These are phyloP conservation scores for Notholithocarpus densiflorus DNA, from an alignment of 306 rosid genomes.

Conservation along the genomic window DNA sequence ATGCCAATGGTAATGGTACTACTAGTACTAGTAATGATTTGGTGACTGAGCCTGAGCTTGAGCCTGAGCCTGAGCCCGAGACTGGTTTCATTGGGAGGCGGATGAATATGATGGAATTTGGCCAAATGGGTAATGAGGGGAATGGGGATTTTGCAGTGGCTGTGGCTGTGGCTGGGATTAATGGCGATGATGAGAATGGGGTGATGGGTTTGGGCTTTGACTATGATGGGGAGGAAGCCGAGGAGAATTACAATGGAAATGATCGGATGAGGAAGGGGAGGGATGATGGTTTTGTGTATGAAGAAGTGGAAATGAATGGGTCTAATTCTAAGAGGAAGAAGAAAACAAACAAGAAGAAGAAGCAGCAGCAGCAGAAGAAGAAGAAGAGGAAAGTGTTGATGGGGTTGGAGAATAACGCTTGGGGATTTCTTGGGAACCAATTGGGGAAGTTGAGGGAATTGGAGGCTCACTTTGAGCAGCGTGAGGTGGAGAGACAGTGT, in stretches of 20 bases:
- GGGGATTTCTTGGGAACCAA: slow-evolving; percentile 67
- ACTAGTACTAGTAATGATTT: slow-evolving; percentile 45
- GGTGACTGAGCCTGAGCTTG: slow-evolving; percentile 6
- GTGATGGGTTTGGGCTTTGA: slow-evolving; percentile 83
- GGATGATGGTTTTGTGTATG: slow-evolving; percentile 67
- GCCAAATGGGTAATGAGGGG: slow-evolving; percentile 70
- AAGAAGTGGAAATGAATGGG: slow-evolving; percentile 64
- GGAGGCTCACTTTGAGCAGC: slow-evolving; percentile 77
- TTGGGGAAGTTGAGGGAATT: slow-evolving; percentile 64
- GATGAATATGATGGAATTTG: slow-evolving; percentile 73
- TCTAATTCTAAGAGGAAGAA: slow-evolving; percentile 63
- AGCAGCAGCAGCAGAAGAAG: slow-evolving; percentile 62
- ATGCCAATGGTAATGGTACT: neutral
- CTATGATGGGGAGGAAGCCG: slow-evolving; percentile 72
- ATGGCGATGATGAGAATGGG: slow-evolving; percentile 84
- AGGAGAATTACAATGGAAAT: slow-evolving; percentile 67
- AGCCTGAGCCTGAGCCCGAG: no score
- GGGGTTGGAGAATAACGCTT: slow-evolving; percentile 69
- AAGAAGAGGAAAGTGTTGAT: slow-evolving; percentile 60
- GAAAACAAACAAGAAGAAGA: slow-evolving; percentile 27
- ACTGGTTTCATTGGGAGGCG: slow-evolving; percentile 49
- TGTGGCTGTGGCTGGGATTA: slow-evolving; percentile 42
- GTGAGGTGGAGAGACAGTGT: slow-evolving; percentile 71
- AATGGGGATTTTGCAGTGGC: slow-evolving; percentile 52
- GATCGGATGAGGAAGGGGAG: slow-evolving; percentile 56